These are phyloP conservation scores for Cryptosporidium bovis DNA, from an alignment of 169 alveolate genomes.

Conservation along the genomic window DNA sequence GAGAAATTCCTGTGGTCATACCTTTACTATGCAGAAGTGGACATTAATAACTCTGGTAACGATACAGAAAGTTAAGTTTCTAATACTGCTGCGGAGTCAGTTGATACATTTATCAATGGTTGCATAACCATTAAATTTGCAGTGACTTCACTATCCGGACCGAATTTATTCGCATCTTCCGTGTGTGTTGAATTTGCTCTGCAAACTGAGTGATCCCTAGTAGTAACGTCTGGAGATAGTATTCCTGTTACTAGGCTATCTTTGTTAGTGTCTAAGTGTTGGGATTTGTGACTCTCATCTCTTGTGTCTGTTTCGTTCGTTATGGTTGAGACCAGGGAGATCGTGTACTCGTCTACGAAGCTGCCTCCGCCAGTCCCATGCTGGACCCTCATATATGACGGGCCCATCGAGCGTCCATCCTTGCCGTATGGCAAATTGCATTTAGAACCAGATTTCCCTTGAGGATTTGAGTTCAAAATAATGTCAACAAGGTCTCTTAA, in stretches of 20 bases:
- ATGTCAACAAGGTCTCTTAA: neutral
- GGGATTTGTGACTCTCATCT: neutral
- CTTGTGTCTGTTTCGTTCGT: neutral
- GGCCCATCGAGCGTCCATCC: neutral
- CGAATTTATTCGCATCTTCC: no score
- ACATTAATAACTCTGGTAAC: neutral
- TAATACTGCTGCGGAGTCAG: no score
- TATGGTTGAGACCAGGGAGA: neutral
- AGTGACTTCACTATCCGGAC: no score
- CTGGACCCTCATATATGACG: neutral
- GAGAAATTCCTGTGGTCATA: slow-evolving; percentile 4
- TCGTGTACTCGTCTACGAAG: neutral
- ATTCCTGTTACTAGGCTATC: neutral
- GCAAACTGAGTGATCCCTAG: no score
- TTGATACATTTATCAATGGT: no score
- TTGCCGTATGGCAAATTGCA: neutral
- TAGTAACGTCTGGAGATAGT: neutral
- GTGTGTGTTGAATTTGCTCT: no score
- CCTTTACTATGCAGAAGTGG: slow-evolving; percentile 25
- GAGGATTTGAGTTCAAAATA: neutral
- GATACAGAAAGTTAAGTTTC: no score
- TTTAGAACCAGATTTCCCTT: neutral
- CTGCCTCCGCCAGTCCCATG: neutral
- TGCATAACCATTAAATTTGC: no score
- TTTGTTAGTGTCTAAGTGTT: slow-evolving; percentile 3